Evolutionary conservation across 495 filamentous ascomycete genomes (phyloP).

Genomic region (Hypoxylon subgilvum): DNA sequence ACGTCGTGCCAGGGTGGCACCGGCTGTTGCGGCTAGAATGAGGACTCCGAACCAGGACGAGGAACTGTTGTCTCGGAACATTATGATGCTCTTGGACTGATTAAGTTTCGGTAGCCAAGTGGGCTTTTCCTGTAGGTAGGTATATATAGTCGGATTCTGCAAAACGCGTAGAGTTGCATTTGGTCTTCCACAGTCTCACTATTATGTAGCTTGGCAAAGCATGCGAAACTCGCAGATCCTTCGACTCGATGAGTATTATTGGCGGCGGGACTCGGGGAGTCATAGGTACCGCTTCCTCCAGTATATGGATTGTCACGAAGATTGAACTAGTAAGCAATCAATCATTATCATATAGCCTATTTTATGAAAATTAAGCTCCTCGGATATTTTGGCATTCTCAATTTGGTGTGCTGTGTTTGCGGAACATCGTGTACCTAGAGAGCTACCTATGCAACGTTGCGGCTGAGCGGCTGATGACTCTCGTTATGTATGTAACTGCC

Average conservation of each 20-base stretch:
- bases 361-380: background rate
- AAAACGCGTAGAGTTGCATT: too few relatives aligned
- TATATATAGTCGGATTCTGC: too few relatives aligned
- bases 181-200: background rate
- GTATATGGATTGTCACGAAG: slow-evolving; percentile 6
- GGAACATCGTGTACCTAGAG: background rate
- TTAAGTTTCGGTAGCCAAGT: too few relatives aligned
- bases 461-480: background rate
- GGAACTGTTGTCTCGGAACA: slow-evolving; percentile 5
- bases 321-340: slow-evolving; percentile 1
- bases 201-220: slow-evolving; percentile 1
- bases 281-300: background rate
- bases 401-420: background rate
- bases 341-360: background rate
- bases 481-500: too few relatives aligned
- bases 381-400: background rate
- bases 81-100: too few relatives aligned
- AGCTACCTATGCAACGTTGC: slow-evolving; percentile 21
- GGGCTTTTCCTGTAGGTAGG: too few relatives aligned
- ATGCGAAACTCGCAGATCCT: slow-evolving; percentile 11
- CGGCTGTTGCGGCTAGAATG: slow-evolving; percentile 4
- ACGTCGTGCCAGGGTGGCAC: slow-evolving; percentile 2
- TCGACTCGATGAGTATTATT: slow-evolving; percentile 12
- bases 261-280: background rate
- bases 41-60: slow-evolving; percentile 6